Percentiles rank a stretch among this genome's conserved stretches.
phyloP scores from a whole-genome alignment of 345 rosid species.

The Citrus reticulata region DNA sequence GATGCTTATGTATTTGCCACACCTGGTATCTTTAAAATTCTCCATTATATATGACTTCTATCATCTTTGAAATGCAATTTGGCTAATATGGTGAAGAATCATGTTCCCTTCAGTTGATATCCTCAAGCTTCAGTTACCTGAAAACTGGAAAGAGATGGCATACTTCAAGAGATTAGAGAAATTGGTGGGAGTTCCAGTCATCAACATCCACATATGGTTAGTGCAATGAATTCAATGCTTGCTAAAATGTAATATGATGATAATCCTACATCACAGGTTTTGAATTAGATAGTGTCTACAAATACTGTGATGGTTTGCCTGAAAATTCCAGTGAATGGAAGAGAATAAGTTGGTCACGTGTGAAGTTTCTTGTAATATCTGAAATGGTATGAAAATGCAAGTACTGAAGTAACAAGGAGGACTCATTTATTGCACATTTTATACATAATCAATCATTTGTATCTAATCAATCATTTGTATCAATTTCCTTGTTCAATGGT shows the following conservation, averaged over 20 bases:
- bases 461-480: neutral
- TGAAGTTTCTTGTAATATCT: neutral
- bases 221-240: slow-evolving; percentile 39
- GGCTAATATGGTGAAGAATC: slow-evolving; percentile 15
- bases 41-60: neutral
- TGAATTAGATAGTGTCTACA: neutral
- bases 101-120: slow-evolving; percentile 60
- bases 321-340: neutral
- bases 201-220: slow-evolving; percentile 95
- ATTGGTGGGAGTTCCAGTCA: slow-evolving; percentile 94
- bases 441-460: neutral
- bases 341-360: neutral
- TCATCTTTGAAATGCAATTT: neutral
- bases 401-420: neutral
- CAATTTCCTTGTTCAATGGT: neutral
- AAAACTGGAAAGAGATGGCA: slow-evolving; percentile 71
- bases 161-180: slow-evolving; percentile 87
- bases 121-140: slow-evolving; percentile 85
- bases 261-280: neutral
- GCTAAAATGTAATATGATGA: neutral
- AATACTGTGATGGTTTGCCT: neutral
- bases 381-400: neutral
- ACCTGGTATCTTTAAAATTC: slow-evolving; percentile 55
- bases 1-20: slow-evolving; percentile 87
- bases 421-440: neutral